Base-by-base conservation (phyloP, 164 flowering plant species). In the Vitis rotundifolia region DNA sequence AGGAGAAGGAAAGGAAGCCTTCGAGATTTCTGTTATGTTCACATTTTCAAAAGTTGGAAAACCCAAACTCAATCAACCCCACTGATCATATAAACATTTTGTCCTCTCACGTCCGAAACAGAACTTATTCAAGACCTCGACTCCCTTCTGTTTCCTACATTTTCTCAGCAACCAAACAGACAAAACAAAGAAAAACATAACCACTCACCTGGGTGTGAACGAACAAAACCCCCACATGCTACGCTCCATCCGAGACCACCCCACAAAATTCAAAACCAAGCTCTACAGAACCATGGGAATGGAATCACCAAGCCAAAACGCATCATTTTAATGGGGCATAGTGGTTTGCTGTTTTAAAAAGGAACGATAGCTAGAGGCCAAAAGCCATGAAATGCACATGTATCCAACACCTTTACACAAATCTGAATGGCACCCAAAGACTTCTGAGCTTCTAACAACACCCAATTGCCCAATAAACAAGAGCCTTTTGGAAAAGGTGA, bases 121-220 rank as follows among this genome's bases (percentile, higher is more conserved):
- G 19, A n/a, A 16, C 16, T 56, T 51, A 62, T 10, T 54, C 54
- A 70, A 18, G 56, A 70, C 47, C 16, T 11, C 49, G 37, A 61
- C 18, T 68, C 19, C 6, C 11, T 22, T 11, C 14, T 37, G 6
- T 37, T 37, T 37, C 44, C 44, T 6, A 37, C 44, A 37, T 4
- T 37, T 37, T 37, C 44, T 37, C 44, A 3, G 44, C 44, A 28
- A 57, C 15, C 61, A 28, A 59, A 31, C 7, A 59, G 6, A 58
- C 12, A 44, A 37, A 51, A 12, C 18, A 64, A 18, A 11, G 11
- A 54, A 63, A 61, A 18, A 49, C 1, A 61, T 11, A 44, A 60
- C 49, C 11, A 28, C 22, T 75, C 74, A 83, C 86, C 86, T 73
- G 73, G 71, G 68, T 18, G 55, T 62, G 80, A 80, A 81, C 71